Base-by-base conservation (phyloP, 352 stramenopile genomes). In the Peronospora farinosa region DNA sequence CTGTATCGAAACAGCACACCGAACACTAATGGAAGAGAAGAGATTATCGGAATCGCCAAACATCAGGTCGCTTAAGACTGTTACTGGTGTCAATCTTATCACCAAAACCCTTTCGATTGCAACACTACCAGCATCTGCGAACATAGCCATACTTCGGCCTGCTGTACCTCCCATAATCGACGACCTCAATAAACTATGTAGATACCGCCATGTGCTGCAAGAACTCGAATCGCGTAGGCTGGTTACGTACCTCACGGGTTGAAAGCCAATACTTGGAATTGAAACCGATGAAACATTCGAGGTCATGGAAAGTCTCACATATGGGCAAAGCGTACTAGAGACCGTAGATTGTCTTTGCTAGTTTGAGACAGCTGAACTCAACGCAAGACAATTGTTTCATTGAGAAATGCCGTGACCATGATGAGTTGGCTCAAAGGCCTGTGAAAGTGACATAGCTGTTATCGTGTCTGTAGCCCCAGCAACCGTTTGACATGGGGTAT, bases 391-490 rank as follows among this genome's bases (percentile, higher is more conserved):
- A n/a, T n/a, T n/a, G n/a, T n/a, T n/a, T n/a, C n/a, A n/a, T n/a
- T n/a, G n/a, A n/a, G n/a, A n/a, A n/a, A n/a, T n/a, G n/a, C n/a
- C n/a, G n/a, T n/a, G n/a, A n/a, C n/a, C n/a, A n/a, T n/a, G n/a
- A n/a, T n/a, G n/a, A n/a, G n/a, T n/a, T n/a, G n/a, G n/a, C n/a
- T n/a, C n/a, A n/a, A n/a, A n/a, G n/a, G n/a, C n/a, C n/a, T n/a
- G n/a, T n/a, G n/a, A n/a, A n/a, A n/a, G n/a, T n/a, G 80, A 50
- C 80, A 91, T 47, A 87, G 74, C 50, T 85, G 73, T 28, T 91
- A 91, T 6, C 80, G 74, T 15, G 69, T 71, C 50, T 91, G 80
- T 17, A 77, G 77, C 7, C 65, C 65, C 0, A 69, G 75, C 16
- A 78, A 54, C 21, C 67, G 47, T 35, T 60, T 60, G 8, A 45